Percentiles rank a stretch among this genome's conserved stretches.
phyloP scores from a whole-genome alignment of 768 basidiomycete species.

The Xerocomellus intermedius region DNA sequence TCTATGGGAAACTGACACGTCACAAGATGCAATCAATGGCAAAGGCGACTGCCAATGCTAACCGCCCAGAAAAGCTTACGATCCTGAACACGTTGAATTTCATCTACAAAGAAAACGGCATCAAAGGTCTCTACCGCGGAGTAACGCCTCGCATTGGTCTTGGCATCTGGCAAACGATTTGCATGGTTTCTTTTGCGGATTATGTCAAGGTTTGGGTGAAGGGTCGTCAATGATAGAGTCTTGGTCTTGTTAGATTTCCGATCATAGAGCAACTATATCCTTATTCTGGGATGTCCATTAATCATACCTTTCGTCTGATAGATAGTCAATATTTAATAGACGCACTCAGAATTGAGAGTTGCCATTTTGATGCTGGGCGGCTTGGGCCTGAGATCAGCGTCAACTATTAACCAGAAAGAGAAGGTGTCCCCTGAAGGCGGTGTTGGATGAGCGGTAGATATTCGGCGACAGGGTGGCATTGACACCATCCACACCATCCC shows the following conservation, averaged over 20 bases:
- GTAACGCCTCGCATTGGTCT: conserved; percentile 96
- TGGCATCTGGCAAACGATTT: conserved; percentile 96
- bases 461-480: background rate
- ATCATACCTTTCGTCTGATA: conserved; percentile 11
- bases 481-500: background rate
- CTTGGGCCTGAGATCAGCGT: background rate
- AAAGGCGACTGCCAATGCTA: conserved; percentile 64
- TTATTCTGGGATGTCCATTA: conserved; percentile 13
- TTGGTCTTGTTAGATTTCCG: conserved; percentile 2
- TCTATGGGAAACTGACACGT: conserved; percentile 5
- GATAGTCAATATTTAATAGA: background rate
- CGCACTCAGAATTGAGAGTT: background rate
- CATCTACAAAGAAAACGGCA: conserved; percentile 94
- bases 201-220: conserved; percentile 90
- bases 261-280: conserved; percentile 26
- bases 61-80: conserved; percentile 89
- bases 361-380: background rate
- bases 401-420: background rate
- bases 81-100: conserved; percentile 89
- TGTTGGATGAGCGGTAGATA: background rate
- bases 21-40: conserved; percentile 98
- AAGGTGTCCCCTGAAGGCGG: background rate
- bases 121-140: conserved; percentile 96
- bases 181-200: conserved; percentile 98
- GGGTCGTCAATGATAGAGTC: conserved; percentile 28